Evolutionary conservation across 179 eudicot genomes (phyloP), one percentile per base, ranked within the genome.

Genomic region (Spinacia oleracea): DNA sequence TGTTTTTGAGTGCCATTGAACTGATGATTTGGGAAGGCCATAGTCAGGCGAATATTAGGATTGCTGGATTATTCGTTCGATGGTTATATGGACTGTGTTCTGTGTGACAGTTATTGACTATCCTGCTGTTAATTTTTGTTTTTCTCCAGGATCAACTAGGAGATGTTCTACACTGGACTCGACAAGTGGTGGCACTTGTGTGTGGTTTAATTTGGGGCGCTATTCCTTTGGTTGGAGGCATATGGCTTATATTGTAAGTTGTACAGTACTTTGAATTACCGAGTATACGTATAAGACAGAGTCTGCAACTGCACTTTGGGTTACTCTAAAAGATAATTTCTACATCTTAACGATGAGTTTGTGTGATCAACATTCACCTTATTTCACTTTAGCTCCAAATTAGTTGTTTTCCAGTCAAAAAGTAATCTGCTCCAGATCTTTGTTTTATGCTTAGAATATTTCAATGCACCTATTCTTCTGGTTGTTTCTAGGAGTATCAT

Each of bases 131-230:
- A 64, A 42, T 70, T 65, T 25, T 35, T n/a, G n/a, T n/a, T 35
- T 65, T 71, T 66, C 45, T 79, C 65, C 89, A 94, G 98, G 98
- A 95, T 88, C 97, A 95, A 85, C 83, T 95, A 65, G 91, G 98
- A 7, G 98, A 95, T 85, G 97, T 93, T 75, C 79, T 95, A 64
- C 97, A 95, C 84, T 95, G 98, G 98, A 93, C 86, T 64, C 86
- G 98, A 72, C 98, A 95, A 87, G 85, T 82, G 29, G 81, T 88
- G 80, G 95, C 90, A 50, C 91, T 95, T 73, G 70, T 93, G 53
- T 91, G 91, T 74, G 98, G 98, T 42, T 84, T 93, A 79, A 78
- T 89, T 67, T 95, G 93, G 90, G 98, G 98, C 79, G 91, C 95
- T 48, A 88, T 95, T 85, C 98, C 98, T 74, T 87, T 95, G 84